Percentiles rank a stretch among this genome's conserved stretches.
Evolutionary conservation across 768 basidiomycete genomes (phyloP).

Genomic region (Psilocybe cyanescens): DNA sequence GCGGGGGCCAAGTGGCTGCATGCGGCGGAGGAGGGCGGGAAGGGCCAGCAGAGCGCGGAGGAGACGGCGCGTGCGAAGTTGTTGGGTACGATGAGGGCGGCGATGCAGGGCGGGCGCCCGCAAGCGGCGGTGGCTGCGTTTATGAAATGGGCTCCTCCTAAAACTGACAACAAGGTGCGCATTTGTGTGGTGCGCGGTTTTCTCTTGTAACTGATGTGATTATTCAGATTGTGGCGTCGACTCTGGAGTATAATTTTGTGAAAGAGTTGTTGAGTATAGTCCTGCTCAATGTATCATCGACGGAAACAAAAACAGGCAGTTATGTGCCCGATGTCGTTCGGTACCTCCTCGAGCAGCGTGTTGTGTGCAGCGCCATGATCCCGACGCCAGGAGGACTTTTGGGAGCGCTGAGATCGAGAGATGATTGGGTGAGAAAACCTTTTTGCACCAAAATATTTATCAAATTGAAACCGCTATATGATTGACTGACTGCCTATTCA

Average conservation of each 20-base stretch:
- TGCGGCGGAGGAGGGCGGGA: conserved; percentile 3
- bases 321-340: conserved; percentile 63
- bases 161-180: conserved; percentile 27
- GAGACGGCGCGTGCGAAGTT: conserved; percentile 32
- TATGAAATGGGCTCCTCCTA: conserved; percentile 51
- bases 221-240: neutral
- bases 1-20: conserved; percentile 50
- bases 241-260: conserved; percentile 53
- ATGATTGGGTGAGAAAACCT: conserved; percentile 78
- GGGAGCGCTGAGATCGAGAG: conserved; percentile 49
- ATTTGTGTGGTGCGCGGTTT: neutral
- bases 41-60: conserved; percentile 9
- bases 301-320: conserved; percentile 14
- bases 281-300: conserved; percentile 45
- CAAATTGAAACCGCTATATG: neutral
- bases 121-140: conserved; percentile 63
- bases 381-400: conserved; percentile 53
- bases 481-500: neutral
- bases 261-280: conserved; percentile 57
- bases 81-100: conserved; percentile 39
- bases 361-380: conserved; percentile 66
- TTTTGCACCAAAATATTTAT: neutral
- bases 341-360: conserved; percentile 58
- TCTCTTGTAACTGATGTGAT: neutral
- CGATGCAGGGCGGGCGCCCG: conserved; percentile 45